Evolutionary conservation across 2,329 filamentous ascomycete species (phyloP).

Genomic region (Pestalotiopsis sp.): DNA sequence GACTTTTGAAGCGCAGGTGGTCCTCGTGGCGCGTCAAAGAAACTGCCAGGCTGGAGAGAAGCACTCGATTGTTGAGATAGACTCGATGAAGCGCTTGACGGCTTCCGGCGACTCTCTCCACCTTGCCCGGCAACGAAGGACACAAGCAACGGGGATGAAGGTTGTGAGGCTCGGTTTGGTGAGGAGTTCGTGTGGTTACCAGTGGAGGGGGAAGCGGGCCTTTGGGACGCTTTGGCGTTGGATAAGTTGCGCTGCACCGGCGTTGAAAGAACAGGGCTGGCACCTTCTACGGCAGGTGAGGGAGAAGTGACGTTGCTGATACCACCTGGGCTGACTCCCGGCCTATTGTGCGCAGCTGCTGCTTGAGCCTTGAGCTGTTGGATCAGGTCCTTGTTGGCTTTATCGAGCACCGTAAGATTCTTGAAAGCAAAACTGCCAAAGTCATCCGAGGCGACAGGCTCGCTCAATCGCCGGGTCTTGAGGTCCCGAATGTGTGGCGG

Average conservation of each 20-base stretch:
- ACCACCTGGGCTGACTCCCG: conserved; percentile 47
- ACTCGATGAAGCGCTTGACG: conserved; percentile 85
- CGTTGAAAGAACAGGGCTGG: conserved; percentile 81
- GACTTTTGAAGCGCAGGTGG: conserved; percentile 64
- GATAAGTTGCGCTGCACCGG: conserved; percentile 83
- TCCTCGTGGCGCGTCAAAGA: conserved; percentile 72
- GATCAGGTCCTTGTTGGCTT: conserved; percentile 98
- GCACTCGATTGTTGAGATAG: conserved; percentile 75
- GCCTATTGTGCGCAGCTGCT: conserved; percentile 68
- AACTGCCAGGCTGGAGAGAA: conserved; percentile 70
- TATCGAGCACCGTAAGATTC: conserved; percentile 93
- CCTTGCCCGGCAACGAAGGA: conserved; percentile 89
- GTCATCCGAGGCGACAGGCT: conserved; percentile 86
- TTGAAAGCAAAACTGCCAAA: conserved; percentile 98
- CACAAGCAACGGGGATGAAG: conserved; percentile 90
- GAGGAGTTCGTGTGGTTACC: conserved; percentile 82
- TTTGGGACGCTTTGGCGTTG: conserved; percentile 73
- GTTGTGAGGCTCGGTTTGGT: conserved; percentile 76
- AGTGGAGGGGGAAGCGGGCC: conserved; percentile 85
- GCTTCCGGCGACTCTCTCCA: conserved; percentile 80
- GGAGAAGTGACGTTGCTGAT: conserved; percentile 56
- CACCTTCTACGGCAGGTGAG: conserved; percentile 76
- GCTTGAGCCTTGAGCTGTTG: conserved; percentile 94
- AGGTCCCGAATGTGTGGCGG: conserved; percentile 93
- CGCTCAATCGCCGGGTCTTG: conserved; percentile 84